Evolutionary conservation across 2,329 filamentous ascomycete species (phyloP).

Genomic region (Corniculantispora saksenae): DNA sequence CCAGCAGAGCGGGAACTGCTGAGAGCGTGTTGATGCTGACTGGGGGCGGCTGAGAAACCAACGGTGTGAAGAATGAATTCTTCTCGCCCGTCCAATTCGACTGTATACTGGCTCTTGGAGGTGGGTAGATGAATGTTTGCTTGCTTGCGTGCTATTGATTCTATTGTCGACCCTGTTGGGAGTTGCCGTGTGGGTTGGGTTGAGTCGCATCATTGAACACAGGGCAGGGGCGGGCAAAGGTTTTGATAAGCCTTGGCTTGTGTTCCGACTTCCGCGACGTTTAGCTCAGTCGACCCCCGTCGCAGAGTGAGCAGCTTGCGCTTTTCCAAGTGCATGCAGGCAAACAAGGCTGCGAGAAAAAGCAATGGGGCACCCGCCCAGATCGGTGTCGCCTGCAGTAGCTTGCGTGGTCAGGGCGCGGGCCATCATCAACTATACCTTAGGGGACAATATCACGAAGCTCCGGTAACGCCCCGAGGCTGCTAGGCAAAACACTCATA

Average conservation of each 20-base stretch:
- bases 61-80: no score
- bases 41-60: no score
- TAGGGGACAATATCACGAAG: not conserved
- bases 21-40: no score
- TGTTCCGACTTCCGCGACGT: conserved; percentile 12
- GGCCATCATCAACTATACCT: conserved; percentile 3
- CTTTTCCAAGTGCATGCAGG: not conserved
- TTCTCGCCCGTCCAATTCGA: not conserved
- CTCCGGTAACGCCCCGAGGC: not conserved
- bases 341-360: conserved; percentile 6
- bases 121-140: not conserved
- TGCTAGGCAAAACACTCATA: not conserved
- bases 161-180: not conserved
- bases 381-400: conserved; percentile 17
- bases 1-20: no score
- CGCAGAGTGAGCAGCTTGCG: not conserved
- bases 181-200: no score
- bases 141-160: not conserved
- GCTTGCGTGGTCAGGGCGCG: conserved; percentile 11
- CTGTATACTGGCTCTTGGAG: not conserved
- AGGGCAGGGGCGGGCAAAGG: not conserved
- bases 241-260: conserved; percentile 3
- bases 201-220: not conserved
- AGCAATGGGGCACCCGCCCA: conserved; percentile 3
- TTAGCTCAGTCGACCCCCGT: not conserved